A percentile compares a stretch with the other conserved stretches of the same genome.
Evolutionary conservation across 352 stramenopile species (phyloP).

Genomic region (Phytophthora hibernalis): DNA sequence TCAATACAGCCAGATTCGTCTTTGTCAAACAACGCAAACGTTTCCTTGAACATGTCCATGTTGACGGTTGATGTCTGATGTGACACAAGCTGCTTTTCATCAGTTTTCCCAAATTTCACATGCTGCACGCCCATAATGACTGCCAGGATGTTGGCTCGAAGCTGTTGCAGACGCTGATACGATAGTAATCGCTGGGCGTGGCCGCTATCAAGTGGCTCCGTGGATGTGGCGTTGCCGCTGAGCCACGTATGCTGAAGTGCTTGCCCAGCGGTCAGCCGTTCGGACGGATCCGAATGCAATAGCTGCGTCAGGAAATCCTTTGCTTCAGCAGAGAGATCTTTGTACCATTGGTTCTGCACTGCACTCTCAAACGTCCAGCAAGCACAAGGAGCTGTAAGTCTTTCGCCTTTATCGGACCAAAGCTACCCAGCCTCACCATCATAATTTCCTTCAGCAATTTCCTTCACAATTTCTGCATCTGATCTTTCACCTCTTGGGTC

Average conservation of each 20-base stretch:
- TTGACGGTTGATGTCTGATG: conserved; percentile 63
- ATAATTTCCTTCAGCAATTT: conserved; percentile 64
- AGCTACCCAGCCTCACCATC: conserved; percentile 45
- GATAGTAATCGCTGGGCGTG: conserved; percentile 59
- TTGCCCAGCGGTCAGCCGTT: conserved; percentile 62
- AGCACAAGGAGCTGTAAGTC: not conserved
- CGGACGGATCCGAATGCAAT: conserved; percentile 55
- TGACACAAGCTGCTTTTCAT: conserved; percentile 29
- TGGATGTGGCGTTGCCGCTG: conserved; percentile 46
- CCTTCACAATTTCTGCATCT: conserved; percentile 72
- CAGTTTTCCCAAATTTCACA: conserved; percentile 50
- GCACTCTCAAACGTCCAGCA: not conserved
- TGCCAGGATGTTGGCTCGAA: conserved; percentile 78
- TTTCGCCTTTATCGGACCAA: not conserved
- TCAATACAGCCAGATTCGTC: conserved; percentile 78
- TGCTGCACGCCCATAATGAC: conserved; percentile 79
- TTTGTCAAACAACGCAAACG: conserved; percentile 80
- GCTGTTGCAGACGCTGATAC: conserved; percentile 74
- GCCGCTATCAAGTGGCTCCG: conserved; percentile 54
- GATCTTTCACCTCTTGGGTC: conserved; percentile 74
- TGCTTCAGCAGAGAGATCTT: conserved; percentile 55
- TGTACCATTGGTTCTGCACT: conserved; percentile 81
- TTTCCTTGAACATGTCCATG: conserved; percentile 86
- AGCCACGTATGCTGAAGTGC: conserved; percentile 73
- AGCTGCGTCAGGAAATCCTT: conserved; percentile 69